Evolutionary conservation across 305 asterid species (phyloP), one percentile per base, ranked within the genome.

Genomic region (Solanum aculeatissimum): DNA sequence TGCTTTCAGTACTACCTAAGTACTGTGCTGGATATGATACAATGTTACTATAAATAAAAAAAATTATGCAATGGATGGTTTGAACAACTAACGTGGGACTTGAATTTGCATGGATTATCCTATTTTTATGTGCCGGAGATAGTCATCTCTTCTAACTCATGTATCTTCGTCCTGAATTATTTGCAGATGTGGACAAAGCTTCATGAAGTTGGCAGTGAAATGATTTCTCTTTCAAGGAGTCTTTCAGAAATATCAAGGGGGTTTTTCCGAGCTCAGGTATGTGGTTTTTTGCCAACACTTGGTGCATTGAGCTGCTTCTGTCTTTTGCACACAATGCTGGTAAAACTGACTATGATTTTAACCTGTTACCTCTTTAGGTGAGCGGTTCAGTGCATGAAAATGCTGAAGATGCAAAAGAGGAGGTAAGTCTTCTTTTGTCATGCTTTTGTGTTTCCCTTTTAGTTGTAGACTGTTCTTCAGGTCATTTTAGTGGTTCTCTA

Each of bases 111-210:
- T 69, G 23, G 14, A 32, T 66, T 66, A 47, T 66, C 45, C 45
- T 32, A 15, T 68, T 65, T 38, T 69, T 69, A 38, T 38, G 16
- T 69, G 77, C 49, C 10, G 51, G 27, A 38, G 77, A 55, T 58
- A 3, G n/a, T 63, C 82, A 51, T 83, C 10, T 65, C 81, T 77
- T 81, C 63, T 75, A 49, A 77, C 9, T 77, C 65, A 15, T 81
- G 68, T 63, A 82, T 81, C 80, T 84, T 80, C 86, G 75, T 29
- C 72, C n/a, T 49, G 58, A 83, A 53, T 84, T 65, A 83, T 80
- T 74, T 91, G 89, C 86, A 94, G 99, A 79, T 95, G 84, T 95
- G 97, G 98, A 83, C 86, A 65, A 94, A 91, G 87, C 91, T 95
- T 84, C 93, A 91, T 81, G 91, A 90, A 85, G 86, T 93, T 88